Base-by-base conservation (phyloP, 164 flowering plant genomes). In the Amborella trichopoda region DNA sequence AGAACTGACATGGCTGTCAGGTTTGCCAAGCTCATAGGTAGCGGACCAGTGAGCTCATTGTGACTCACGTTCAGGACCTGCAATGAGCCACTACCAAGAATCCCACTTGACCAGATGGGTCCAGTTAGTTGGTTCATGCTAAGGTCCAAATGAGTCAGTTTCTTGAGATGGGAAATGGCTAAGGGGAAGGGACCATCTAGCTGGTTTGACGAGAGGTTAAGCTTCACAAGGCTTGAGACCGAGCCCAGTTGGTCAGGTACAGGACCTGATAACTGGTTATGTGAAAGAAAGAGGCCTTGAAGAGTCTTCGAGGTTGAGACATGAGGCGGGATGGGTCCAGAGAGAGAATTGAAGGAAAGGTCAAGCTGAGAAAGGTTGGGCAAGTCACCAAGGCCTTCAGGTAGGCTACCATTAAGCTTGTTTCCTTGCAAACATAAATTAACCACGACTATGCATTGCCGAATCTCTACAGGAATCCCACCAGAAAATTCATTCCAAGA, bases 231-330 rank as follows among this genome's bases (percentile, higher is more conserved):
- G 53, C 63, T 63, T 5, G 80, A 73, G 63, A 68, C 43, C 5
- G 49, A 68, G 50, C 54, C 62, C 23, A 73, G 53, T 40, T 64
- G 20, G 13, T 55, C 61, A 18, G 82, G 77, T 28, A 79, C 56
- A 2, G 61, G 30, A 27, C 82, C 86, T 32, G 53, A 48, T 19
- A 79, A 53, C 16, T 55, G 55, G 50, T 79, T 79, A 38, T 72
- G 59, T 20, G 86, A 72, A 52, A 79, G 70, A 39, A 62, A 27
- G 18, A 79, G 73, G 16, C 80, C 80, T 54, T 76, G 82, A 44
- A 79, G 77, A 27, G 56, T 69, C 39, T 42, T 54, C 44, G 55
- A 47, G 22, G 41, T 42, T 48, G 66, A 52, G 32, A 59, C 54
- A 19, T 43, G 45, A 24, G 78, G 74, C 26, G 64, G 24, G n/a